These are phyloP conservation scores for Pyrenochaeta sp. DNA, from an alignment of 2,329 filamentous ascomycete species.

Conservation along the genomic window DNA sequence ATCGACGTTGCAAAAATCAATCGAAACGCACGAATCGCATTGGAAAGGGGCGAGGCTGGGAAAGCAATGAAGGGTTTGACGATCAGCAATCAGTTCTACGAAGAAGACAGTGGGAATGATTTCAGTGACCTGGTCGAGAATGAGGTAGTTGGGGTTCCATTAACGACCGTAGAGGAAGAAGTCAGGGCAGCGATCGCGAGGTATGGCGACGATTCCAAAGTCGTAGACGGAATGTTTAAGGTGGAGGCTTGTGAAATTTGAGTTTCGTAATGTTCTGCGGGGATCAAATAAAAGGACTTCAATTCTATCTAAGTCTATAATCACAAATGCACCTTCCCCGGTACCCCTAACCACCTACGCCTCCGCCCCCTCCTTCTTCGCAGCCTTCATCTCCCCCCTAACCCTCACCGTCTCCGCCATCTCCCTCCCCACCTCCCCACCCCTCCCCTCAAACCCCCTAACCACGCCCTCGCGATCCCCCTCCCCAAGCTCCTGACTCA, in stretches of 20 bases:
- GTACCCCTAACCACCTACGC: too few relatives aligned
- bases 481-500: slow-evolving; percentile 28
- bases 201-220: slow-evolving; percentile 28
- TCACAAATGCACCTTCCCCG: too few relatives aligned
- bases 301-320: too few relatives aligned
- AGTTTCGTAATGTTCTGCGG: too few relatives aligned
- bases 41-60: slow-evolving; percentile 33
- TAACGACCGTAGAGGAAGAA: slow-evolving; percentile 35
- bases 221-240: slow-evolving; percentile 38
- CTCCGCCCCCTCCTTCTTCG: too few relatives aligned
- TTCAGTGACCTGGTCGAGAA: slow-evolving; percentile 40
- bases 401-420: slow-evolving; percentile 45
- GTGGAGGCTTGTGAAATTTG: slow-evolving; percentile 37
- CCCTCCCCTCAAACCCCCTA: slow-evolving; percentile 60
- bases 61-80: slow-evolving; percentile 42
- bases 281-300: too few relatives aligned
- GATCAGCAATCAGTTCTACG: slow-evolving; percentile 44
- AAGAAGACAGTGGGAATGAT: slow-evolving; percentile 32
- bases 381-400: slow-evolving; percentile 10
- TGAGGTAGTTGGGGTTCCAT: slow-evolving; percentile 35
- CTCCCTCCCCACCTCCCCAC: slow-evolving; percentile 44
- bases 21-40: slow-evolving; percentile 30
- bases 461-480: slow-evolving; percentile 59
- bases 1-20: slow-evolving; percentile 41
- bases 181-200: slow-evolving; percentile 31